These are phyloP conservation scores for Didymella exigua DNA, from an alignment of 2,329 filamentous ascomycete species.

Conservation along the genomic window DNA sequence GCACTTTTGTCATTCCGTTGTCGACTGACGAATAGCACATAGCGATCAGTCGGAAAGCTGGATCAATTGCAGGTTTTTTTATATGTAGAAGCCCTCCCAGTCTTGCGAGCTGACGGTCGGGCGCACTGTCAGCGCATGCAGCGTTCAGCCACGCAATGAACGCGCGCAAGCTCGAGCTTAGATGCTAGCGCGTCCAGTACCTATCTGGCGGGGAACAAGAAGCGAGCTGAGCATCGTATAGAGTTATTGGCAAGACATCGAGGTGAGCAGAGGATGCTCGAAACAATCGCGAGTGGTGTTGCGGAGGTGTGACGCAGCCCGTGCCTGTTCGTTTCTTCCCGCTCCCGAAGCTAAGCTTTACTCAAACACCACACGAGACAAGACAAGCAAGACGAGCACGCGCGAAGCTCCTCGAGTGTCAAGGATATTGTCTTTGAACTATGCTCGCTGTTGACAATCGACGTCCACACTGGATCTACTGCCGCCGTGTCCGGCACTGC, in stretches of 20 bases:
- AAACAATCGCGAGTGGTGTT: background rate
- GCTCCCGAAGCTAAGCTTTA: slow-evolving; percentile 2
- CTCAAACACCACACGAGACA: slow-evolving; percentile 17
- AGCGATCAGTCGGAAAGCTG: no score
- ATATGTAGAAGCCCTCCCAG: background rate
- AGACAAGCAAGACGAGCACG: slow-evolving; percentile 17
- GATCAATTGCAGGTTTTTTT: background rate
- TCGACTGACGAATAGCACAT: no score
- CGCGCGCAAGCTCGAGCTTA: no score
- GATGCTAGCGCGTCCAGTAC: no score
- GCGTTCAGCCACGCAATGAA: background rate
- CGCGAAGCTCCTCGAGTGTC: slow-evolving; percentile 5
- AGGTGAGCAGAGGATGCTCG: background rate
- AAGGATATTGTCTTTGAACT: background rate
- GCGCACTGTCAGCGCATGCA: slow-evolving; percentile 1
- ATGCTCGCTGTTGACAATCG: background rate
- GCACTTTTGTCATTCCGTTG: background rate
- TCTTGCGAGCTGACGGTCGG: no score
- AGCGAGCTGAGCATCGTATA: background rate
- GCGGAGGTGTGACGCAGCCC: background rate
- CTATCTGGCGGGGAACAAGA: no score
- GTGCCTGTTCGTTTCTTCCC: slow-evolving; percentile 1
- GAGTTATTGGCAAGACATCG: background rate
- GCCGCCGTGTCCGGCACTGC: background rate
- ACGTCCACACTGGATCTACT: background rate